Evolutionary conservation across 108 stramenopile species (phyloP), one percentile per base, ranked within the genome.

Genomic region (Cylindrotheca fusiformis): DNA sequence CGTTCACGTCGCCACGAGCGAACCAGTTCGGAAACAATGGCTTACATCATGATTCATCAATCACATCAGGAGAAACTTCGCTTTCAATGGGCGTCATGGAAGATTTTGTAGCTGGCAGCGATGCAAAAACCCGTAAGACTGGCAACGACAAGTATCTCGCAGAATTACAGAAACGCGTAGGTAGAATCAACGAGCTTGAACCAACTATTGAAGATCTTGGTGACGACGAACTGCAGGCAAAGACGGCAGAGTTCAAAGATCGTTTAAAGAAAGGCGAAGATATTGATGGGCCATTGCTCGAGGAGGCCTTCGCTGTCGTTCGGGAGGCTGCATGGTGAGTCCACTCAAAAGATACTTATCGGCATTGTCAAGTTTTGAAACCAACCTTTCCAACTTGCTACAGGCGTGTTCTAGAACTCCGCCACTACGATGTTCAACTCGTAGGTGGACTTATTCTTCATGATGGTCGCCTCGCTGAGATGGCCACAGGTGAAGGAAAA

Each of bases 401-500:
- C 18, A 82, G 81, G 87, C 85, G 97, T 12, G 95, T 94, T 2
- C 64, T 98, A 25, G 91, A 93, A 66, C 76, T 92, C 41, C 86
- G 96, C 2, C 97, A 94, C 55, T 98, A 96, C 71, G 96, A 98
- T 72, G 96, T 97, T 4, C 97, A 98, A 69, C 61, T 98, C 5
- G 47, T 97, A 51, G 96, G 92, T 48, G 97, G 96, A 41, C 62
- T 98, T 53, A 82, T 92, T 33, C 70, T 98, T 22, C 89, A 96
- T 65, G 95, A 95, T 56, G 95, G 95, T 18, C 69, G 86, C 49
- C 67, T 96, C 14, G 94, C 94, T 5, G 96, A 98, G 75, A 98
- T 98, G 97, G 94, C 94, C 29, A 96, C 97, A 4, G 97, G 97
- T 53, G 97, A 98, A 77, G 97, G 97, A 29, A 98, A 98, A 75